Percentiles rank a stretch among this genome's conserved stretches.
phyloP scores from a whole-genome alignment of 2,329 filamentous ascomycete genomes.

The Lithohypha guttulata region DNA sequence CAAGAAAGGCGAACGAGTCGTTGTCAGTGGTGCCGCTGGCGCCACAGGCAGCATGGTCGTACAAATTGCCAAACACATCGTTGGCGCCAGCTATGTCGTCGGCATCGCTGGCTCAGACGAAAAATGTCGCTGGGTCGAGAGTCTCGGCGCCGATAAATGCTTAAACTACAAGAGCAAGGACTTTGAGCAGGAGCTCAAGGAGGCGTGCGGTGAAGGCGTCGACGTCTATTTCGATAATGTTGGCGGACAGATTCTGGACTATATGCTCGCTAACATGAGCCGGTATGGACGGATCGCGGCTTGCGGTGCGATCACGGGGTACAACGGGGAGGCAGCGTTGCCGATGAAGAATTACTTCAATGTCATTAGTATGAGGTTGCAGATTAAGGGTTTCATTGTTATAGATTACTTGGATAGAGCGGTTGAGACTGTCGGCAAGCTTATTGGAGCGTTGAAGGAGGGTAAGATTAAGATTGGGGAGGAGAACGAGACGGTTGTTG shows the following conservation, averaged over 20 bases:
- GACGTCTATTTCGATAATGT: constrained; percentile 63
- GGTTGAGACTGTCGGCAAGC: constrained; percentile 50
- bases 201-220: constrained; percentile 29
- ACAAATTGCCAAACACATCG: constrained; percentile 43
- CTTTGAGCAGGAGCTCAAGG: constrained; percentile 38
- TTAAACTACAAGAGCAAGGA: constrained; percentile 57
- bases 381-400: constrained; percentile 19
- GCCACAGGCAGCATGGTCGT: constrained; percentile 59
- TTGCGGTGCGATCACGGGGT: constrained; percentile 50
- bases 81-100: constrained; percentile 49
- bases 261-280: constrained; percentile 16
- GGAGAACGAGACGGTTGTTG: constrained; percentile 43
- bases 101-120: constrained; percentile 56
- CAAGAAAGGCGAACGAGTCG: constrained; percentile 60
- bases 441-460: constrained; percentile 58
- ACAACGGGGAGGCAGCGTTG: constrained; percentile 19
- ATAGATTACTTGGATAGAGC: constrained; percentile 50
- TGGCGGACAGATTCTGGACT: constrained; percentile 18
- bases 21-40: constrained; percentile 67
- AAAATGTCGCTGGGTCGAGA: constrained; percentile 57
- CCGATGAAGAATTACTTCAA: constrained; percentile 34
- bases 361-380: constrained; percentile 35
- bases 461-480: constrained; percentile 52
- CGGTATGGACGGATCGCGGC: constrained; percentile 29
- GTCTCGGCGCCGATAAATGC: constrained; percentile 49